Percentiles rank a stretch among this genome's conserved stretches.
phyloP scores from a whole-genome alignment of 257 asterid species.

The Craterostigma plantagineum region DNA sequence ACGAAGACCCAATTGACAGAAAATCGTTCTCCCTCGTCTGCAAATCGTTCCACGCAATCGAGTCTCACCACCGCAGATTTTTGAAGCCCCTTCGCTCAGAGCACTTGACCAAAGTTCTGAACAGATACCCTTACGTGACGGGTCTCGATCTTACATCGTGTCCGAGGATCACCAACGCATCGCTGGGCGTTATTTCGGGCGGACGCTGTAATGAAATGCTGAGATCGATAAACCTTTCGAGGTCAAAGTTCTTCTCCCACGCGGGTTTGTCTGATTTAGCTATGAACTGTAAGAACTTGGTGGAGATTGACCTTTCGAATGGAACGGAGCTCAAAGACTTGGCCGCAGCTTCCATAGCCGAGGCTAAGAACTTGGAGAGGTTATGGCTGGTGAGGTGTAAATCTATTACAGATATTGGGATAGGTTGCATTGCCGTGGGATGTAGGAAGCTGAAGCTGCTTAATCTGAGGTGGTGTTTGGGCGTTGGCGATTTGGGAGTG shows the following conservation, averaged over 20 bases:
- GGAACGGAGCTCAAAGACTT: constrained; percentile 22
- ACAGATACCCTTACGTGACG: constrained; percentile 12
- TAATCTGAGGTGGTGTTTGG: constrained; percentile 24
- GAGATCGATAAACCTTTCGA: constrained; percentile 17
- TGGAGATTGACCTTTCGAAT: constrained; percentile 21
- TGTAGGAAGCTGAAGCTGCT: constrained; percentile 21
- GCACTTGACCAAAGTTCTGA: constrained; percentile 5
- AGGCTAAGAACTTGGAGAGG: constrained; percentile 22
- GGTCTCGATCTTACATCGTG: constrained; percentile 19
- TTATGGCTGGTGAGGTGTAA: constrained; percentile 23
- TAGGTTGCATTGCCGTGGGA: constrained; percentile 32
- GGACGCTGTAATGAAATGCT: constrained; percentile 6
- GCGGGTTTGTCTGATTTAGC: constrained; percentile 18
- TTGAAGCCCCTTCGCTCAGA: constrained; percentile 21
- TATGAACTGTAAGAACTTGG: constrained; percentile 14
- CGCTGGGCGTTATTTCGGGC: constrained; percentile 7
- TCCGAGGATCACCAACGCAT: constrained; percentile 14
- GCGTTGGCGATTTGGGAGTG: constrained; percentile 26
- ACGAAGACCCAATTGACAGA: constrained; percentile 48
- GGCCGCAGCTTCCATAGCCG: constrained; percentile 20
- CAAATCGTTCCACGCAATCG: constrained; percentile 40
- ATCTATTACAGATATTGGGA: constrained; percentile 23
- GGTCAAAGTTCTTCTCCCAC: constrained; percentile 17
- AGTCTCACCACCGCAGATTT: constrained; percentile 44
- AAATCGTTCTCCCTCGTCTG: constrained; percentile 76